Percentiles rank a stretch among this genome's conserved stretches.
Evolutionary conservation across 371 early-diverging fungal species (phyloP).

Genomic region (Mortierella sp.): DNA sequence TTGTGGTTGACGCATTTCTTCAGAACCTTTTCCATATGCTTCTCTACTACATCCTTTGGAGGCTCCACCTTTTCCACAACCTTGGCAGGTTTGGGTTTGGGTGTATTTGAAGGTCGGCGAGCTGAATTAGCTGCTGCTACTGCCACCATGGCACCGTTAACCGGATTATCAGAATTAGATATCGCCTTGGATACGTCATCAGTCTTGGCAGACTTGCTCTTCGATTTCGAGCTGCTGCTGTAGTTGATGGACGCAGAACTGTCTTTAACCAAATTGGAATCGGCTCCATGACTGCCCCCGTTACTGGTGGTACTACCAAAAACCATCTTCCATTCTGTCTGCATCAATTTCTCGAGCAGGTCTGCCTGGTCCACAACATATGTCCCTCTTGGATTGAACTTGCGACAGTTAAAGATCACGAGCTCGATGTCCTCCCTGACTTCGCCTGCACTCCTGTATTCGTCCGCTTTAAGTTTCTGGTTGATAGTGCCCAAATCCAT

Average conservation of each 20-base stretch:
- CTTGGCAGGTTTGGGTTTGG: constrained; percentile 40
- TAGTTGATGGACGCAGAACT: not conserved
- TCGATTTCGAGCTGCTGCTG: constrained; percentile 21
- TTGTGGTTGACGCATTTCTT: constrained; percentile 59
- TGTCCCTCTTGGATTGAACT: constrained; percentile 65
- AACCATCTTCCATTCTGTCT: constrained; percentile 58
- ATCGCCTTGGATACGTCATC: constrained; percentile 16
- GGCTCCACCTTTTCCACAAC: constrained; percentile 27
- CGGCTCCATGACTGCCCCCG: not conserved
- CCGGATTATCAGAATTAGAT: not conserved
- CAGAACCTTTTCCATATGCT: constrained; percentile 56
- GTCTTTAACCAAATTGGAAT: not conserved
- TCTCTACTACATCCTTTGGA: constrained; percentile 33
- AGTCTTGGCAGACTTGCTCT: constrained; percentile 22
- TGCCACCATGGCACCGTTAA: not conserved
- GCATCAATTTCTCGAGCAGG: constrained; percentile 60
- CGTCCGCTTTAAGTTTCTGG: constrained; percentile 65
- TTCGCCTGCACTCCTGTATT: constrained; percentile 60
- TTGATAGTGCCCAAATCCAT: constrained; percentile 98
- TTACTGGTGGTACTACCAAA: constrained; percentile 40
- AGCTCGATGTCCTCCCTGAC: constrained; percentile 78
- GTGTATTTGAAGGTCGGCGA: constrained; percentile 23
- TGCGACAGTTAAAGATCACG: constrained; percentile 69
- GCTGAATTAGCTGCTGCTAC: not conserved
- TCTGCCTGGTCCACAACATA: constrained; percentile 65